Base-by-base conservation (phyloP, 2,329 filamentous ascomycete species). In the Diplodia seriata region DNA sequence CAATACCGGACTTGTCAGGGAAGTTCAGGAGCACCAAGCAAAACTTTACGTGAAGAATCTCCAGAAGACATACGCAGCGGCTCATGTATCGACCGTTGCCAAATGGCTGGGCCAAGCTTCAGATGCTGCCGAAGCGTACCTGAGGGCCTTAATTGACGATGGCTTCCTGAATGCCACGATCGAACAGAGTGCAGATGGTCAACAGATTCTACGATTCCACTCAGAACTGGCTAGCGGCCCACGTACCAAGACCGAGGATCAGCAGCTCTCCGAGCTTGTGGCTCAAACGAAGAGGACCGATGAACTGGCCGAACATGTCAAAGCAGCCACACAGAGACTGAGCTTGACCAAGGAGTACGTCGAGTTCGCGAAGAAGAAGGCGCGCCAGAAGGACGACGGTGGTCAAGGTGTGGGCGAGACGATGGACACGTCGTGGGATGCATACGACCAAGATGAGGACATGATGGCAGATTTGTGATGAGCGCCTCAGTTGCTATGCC, bases 41-140 rank as follows among this genome's bases (percentile, higher is more conserved):
- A 88, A 89, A 73, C 93, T 90, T 81, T 89, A 91, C 69, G 87
- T 98, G 68, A 83, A 90, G 40, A 88, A 88, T 69, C 83, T 98
- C 31, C 88, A 89, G 54, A 85, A 87, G 64, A 89, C 92, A 3
- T 97, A 94, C 75, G 85, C 85, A 38, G 86, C 88, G 6, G 81
- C 90, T 40, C 85, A 86, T 4, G 79, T 90, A 11, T 77, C 81
- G 5, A 84, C 84, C 59, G 84, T 89, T 33, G 81, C 85, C 0
- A 78, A 78, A 33, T 82, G 84, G 20, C 76, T 89, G 29, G 81
- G 83, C 9, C 78, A 82, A 18, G 78, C 82, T n/a, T 74, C 82
- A 0, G 81, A 85, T 4, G 82, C 83, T 43, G 84, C 87, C 70
- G 78, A 84, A 40, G 78, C 81, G n/a, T 84, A 88, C 40, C 79